Evolutionary conservation across 805 yeast genomes (phyloP).

Genomic region (Ascoidea asiatica): DNA sequence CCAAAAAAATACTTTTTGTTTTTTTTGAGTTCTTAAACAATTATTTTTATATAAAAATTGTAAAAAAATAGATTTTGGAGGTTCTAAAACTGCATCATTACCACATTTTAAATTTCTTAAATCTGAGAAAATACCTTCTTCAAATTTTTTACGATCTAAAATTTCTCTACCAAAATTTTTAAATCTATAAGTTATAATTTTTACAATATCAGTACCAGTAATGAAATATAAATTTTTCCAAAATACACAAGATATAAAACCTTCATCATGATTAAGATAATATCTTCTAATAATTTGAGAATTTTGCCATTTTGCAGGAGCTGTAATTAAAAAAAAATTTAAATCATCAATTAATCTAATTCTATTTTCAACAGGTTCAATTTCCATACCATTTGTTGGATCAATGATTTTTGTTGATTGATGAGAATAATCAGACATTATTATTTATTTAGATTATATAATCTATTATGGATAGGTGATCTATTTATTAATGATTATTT

Average conservation of each 20-base stretch:
- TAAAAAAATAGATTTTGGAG: conserved; percentile 71
- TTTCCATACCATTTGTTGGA: too few species aligned
- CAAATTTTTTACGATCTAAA: conserved; percentile 79
- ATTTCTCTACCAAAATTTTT: conserved; percentile 79
- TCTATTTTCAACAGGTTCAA: conserved; percentile 30
- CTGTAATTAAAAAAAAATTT: conserved; percentile 77
- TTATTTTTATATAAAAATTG: conserved; percentile 72
- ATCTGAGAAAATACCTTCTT: conserved; percentile 89
- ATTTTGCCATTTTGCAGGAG: conserved; percentile 87
- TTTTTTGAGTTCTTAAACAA: conserved; percentile 85
- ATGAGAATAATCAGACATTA: too few species aligned
- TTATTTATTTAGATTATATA: too few species aligned
- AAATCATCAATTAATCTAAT: conserved; percentile 55
- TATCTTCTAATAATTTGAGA: conserved; percentile 77
- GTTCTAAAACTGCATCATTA: conserved; percentile 75
- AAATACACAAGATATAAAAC: conserved; percentile 78
- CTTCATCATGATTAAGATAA: conserved; percentile 73
- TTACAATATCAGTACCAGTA: conserved; percentile 90
- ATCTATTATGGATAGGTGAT: too few species aligned
- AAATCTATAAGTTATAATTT: conserved; percentile 77
- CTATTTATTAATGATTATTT: too few species aligned
- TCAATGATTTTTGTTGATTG: too few species aligned
- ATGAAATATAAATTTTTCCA: conserved; percentile 84
- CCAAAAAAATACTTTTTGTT: conserved; percentile 94
- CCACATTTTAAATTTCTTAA: conserved; percentile 74